Percentiles rank a stretch among this genome's conserved stretches.
phyloP scores from a whole-genome alignment of 2,329 filamentous ascomycete genomes.

The Thelonectria rubi region DNA sequence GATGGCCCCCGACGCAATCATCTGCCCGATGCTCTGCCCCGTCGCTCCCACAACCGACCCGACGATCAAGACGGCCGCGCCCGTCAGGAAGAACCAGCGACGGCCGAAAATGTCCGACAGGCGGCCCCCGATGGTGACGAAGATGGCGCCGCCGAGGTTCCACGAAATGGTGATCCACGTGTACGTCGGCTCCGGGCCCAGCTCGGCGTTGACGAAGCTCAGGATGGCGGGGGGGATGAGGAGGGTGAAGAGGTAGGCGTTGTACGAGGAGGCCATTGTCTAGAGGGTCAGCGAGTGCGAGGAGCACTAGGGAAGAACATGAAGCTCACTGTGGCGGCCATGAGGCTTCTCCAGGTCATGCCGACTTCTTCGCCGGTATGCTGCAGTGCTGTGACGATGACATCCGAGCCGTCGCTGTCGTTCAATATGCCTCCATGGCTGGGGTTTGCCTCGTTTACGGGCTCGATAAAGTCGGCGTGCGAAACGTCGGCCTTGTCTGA shows the following conservation, averaged over 20 bases:
- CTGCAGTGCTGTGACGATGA: constrained; percentile 20
- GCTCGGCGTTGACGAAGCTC: constrained; percentile 47
- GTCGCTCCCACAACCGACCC: constrained; percentile 52
- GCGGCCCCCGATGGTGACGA: constrained; percentile 48
- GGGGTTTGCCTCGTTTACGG: neutral
- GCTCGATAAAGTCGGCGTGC: constrained; percentile 15
- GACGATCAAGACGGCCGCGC: constrained; percentile 45
- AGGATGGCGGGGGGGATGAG: constrained; percentile 47
- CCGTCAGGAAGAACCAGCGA: constrained; percentile 50
- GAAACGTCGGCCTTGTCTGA: constrained; percentile 16
- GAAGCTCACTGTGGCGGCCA: constrained; percentile 21
- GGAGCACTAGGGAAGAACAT: no score
- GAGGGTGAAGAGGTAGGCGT: constrained; percentile 49
- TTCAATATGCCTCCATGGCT: neutral
- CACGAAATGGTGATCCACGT: constrained; percentile 49
- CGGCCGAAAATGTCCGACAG: constrained; percentile 53
- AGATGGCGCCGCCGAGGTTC: constrained; percentile 46
- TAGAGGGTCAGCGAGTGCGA: neutral
- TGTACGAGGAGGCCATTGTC: constrained; percentile 28
- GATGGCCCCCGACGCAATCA: constrained; percentile 52
- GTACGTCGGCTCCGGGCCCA: constrained; percentile 47
- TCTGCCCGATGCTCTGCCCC: constrained; percentile 49
- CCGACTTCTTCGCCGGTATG: constrained; percentile 24
- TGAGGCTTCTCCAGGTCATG: constrained; percentile 25
- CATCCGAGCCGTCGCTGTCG: neutral